Evolutionary conservation across 495 filamentous ascomycete genomes (phyloP).

Genomic region (Endocarpon pusillum): DNA sequence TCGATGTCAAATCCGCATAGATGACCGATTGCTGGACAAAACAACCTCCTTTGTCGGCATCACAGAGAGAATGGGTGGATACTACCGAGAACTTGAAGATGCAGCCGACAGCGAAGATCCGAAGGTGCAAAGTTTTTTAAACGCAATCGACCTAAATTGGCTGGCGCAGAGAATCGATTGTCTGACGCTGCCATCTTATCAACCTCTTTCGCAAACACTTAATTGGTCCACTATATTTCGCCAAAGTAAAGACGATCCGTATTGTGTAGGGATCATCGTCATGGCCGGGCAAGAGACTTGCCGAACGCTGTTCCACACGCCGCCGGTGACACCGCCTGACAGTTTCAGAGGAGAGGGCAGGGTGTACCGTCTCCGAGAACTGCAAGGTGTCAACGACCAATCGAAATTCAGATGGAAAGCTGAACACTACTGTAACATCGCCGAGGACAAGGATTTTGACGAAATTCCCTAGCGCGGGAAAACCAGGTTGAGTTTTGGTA

Average conservation of each 20-base stretch:
- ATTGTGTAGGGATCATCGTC: constrained; percentile 1
- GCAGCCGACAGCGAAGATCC: neutral
- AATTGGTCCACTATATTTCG: constrained; percentile 1
- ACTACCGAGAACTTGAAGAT: neutral
- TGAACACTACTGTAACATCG: constrained; percentile 1
- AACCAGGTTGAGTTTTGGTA: too few species aligned
- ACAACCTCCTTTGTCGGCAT: neutral
- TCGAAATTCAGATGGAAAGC: neutral
- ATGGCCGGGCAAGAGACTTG: constrained; percentile 1
- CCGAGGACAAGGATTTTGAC: constrained; percentile 1
- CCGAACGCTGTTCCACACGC: neutral
- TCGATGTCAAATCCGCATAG: neutral
- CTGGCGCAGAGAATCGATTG: neutral
- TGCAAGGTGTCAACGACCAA: neutral
- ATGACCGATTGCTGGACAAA: neutral
- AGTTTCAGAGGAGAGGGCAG: neutral
- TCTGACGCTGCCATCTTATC: neutral
- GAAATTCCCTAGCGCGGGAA: too few species aligned
- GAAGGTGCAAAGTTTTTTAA: neutral
- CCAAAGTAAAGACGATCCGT: neutral
- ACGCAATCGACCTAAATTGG: constrained; percentile 1
- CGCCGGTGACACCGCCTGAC: neutral
- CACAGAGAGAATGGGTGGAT: neutral
- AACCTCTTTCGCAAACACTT: neutral
- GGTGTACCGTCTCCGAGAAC: neutral